These are phyloP conservation scores for Apiotrichum brassicae DNA, from an alignment of 1,284 basidiomycete species.

Conservation along the genomic window DNA sequence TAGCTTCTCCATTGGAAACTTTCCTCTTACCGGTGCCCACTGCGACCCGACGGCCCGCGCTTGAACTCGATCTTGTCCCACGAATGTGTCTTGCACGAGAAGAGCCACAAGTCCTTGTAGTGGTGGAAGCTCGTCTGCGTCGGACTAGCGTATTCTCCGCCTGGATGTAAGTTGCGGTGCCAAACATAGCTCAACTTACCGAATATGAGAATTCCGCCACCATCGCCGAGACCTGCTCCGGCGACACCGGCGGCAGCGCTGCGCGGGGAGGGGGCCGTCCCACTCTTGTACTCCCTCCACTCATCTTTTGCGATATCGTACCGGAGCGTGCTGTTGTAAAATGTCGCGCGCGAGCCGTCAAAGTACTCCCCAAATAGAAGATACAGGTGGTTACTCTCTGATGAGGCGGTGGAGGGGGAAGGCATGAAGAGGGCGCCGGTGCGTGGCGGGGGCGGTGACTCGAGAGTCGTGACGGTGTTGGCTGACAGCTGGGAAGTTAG, in stretches of 20 bases:
- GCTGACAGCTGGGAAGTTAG: conserved; percentile 65
- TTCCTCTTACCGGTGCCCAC: conserved; percentile 67
- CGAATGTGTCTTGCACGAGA: conserved; percentile 51
- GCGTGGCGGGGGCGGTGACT: conserved; percentile 61
- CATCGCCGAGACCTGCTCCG: conserved; percentile 56
- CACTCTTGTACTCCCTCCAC: conserved; percentile 76
- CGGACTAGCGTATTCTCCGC: conserved; percentile 77
- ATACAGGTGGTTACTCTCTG: conserved; percentile 71
- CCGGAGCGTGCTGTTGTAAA: conserved; percentile 21
- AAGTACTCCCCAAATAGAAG: conserved; percentile 71
- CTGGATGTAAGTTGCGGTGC: conserved; percentile 39
- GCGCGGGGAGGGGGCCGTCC: conserved; percentile 73
- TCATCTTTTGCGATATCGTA: conserved; percentile 55
- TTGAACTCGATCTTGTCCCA: conserved; percentile 92
- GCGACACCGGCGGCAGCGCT: conserved; percentile 75
- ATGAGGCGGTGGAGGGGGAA: conserved; percentile 50
- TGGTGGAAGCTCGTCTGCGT: conserved; percentile 86
- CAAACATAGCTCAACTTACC: conserved; percentile 50
- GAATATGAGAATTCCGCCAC: conserved; percentile 78
- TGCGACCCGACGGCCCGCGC: conserved; percentile 69
- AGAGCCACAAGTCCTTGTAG: conserved; percentile 64
- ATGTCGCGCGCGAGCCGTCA: conserved; percentile 64
- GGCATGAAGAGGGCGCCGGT: conserved; percentile 73
- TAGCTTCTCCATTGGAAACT: not conserved
- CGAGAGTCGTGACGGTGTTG: conserved; percentile 50